Conservation (phyloP, 257 asterid genomes). For the Solanum rostratum region DNA sequence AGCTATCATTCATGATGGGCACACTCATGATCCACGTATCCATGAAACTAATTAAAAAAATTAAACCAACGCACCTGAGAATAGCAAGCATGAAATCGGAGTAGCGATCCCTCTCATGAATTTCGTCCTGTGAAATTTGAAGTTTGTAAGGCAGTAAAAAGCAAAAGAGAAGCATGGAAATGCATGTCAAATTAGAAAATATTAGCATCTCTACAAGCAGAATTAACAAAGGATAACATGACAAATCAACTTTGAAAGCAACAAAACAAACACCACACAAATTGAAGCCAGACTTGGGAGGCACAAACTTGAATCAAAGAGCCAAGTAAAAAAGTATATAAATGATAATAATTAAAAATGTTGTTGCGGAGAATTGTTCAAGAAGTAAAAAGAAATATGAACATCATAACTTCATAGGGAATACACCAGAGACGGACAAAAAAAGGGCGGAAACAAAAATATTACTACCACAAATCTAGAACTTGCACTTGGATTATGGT, state of each 20-base stretch:
- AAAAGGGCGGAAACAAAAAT: background rate
- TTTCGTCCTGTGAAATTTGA: conserved; percentile 67
- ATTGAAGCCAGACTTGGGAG: background rate
- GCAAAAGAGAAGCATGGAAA: background rate
- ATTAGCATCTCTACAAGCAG: background rate
- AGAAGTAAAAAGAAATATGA: background rate
- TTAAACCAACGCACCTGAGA: conserved; percentile 52
- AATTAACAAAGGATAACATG: background rate
- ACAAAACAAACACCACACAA: background rate
- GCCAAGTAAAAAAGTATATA: background rate
- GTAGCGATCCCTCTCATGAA: conserved; percentile 96
- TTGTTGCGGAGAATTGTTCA: background rate
- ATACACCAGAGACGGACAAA: background rate
- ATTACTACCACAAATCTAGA: background rate
- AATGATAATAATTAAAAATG: background rate
- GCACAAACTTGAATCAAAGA: background rate
- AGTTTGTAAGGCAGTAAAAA: background rate
- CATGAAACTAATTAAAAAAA: background rate
- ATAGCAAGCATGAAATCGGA: conserved; percentile 96
- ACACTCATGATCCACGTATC: background rate
- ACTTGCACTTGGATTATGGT: background rate
- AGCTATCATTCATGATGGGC: background rate
- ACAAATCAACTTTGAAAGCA: background rate
- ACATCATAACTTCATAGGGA: background rate
- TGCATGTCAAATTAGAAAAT: background rate